Conservation (phyloP, 176 grass and related monocot species). For the Olyra latifolia region DNA sequence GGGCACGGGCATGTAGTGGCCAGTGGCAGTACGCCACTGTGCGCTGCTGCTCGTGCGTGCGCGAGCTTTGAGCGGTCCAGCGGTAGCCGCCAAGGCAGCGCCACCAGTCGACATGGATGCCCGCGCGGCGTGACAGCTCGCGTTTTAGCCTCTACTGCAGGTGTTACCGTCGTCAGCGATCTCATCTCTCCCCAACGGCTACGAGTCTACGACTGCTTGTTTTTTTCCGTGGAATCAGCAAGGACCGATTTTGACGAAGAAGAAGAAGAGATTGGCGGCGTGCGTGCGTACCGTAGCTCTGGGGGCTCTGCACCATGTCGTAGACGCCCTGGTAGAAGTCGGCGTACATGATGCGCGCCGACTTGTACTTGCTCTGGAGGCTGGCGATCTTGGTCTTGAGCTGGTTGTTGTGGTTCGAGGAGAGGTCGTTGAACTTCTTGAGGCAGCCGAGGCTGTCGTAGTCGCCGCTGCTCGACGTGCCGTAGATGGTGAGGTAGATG, state of each 20-base stretch:
- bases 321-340: slow-evolving; percentile 58
- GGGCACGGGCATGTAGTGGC: too few species aligned
- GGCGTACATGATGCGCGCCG: slow-evolving; percentile 53
- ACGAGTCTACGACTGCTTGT: too few species aligned
- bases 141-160: background rate
- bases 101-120: background rate
- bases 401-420: slow-evolving; percentile 48
- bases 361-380: slow-evolving; percentile 49
- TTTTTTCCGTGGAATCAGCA: background rate
- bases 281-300: slow-evolving; percentile 40
- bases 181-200: background rate
- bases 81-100: background rate
- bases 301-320: slow-evolving; percentile 56
- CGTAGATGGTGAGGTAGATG: slow-evolving; percentile 58
- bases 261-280: too few species aligned
- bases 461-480: slow-evolving; percentile 36
- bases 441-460: slow-evolving; percentile 55
- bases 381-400: background rate
- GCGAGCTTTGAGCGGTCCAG: background rate
- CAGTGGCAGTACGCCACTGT: background rate
- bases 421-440: slow-evolving; percentile 60
- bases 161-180: background rate
- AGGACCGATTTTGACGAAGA: too few species aligned
- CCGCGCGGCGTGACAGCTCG: background rate
- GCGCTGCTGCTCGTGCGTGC: background rate